Conservation (phyloP, 2,329 filamentous ascomycete species). For the Macrophomina phaseolina region DNA sequence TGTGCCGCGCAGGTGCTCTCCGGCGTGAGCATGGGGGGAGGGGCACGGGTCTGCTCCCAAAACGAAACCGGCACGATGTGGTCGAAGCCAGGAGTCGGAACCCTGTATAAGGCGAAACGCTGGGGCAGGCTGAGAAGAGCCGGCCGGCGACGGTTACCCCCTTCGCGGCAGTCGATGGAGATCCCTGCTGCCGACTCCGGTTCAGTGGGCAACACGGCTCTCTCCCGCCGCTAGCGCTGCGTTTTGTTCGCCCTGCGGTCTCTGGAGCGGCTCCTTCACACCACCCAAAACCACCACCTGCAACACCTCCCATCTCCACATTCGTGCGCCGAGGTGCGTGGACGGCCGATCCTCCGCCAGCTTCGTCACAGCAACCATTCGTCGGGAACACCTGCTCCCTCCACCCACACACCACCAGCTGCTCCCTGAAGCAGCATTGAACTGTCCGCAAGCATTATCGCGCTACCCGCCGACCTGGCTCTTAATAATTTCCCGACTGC, state of each 20-base stretch:
- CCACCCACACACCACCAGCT: background rate
- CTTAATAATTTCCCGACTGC: slow-evolving; percentile 5
- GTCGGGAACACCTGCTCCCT: background rate
- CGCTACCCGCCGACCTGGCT: background rate
- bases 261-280: background rate
- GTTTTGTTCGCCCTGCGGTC: slow-evolving; percentile 9
- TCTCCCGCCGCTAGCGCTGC: slow-evolving; percentile 21
- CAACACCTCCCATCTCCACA: background rate
- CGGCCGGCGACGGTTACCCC: too few relatives aligned
- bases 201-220: slow-evolving; percentile 9
- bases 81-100: slow-evolving; percentile 3
- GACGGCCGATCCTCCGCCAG: background rate
- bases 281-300: slow-evolving; percentile 2
- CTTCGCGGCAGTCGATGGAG: background rate
- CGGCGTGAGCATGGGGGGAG: too few relatives aligned
- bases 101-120: slow-evolving; percentile 17
- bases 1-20: background rate
- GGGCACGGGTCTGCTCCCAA: background rate
- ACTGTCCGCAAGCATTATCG: background rate
- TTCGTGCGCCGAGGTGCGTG: background rate
- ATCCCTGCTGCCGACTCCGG: background rate
- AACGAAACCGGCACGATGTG: background rate
- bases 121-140: background rate
- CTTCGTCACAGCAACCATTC: background rate
- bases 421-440: background rate